Conservation (phyloP, 306 rosid genomes). For the Astragalus membranaceus region DNA sequence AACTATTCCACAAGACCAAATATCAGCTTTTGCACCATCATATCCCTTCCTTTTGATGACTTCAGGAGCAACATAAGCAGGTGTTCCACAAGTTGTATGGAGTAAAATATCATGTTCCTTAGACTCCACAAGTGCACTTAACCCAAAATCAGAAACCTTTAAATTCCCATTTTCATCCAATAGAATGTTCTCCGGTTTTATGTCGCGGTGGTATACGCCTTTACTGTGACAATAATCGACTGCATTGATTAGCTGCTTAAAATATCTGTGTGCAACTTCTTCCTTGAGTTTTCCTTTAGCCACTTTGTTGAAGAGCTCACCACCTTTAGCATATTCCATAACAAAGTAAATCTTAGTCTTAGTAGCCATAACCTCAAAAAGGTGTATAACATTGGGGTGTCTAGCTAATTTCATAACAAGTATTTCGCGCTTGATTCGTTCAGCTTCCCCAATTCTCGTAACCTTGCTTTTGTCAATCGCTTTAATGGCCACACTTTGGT, state of each 20-base stretch:
- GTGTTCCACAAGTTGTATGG: slow-evolving; percentile 90
- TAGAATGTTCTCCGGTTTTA: slow-evolving; percentile 84
- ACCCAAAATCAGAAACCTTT: slow-evolving; percentile 88
- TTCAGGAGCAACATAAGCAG: slow-evolving; percentile 95
- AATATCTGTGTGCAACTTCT: slow-evolving; percentile 60
- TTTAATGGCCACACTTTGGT: slow-evolving; percentile 80
- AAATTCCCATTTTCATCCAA: slow-evolving; percentile 72
- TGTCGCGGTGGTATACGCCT: slow-evolving; percentile 87
- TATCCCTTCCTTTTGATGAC: slow-evolving; percentile 74
- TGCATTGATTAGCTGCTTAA: slow-evolving; percentile 66
- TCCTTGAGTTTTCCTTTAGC: slow-evolving; percentile 74
- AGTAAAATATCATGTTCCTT: slow-evolving; percentile 57
- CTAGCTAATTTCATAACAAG: slow-evolving; percentile 67
- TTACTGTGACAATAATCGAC: slow-evolving; percentile 86
- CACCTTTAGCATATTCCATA: slow-evolving; percentile 84
- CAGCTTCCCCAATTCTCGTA: slow-evolving; percentile 44
- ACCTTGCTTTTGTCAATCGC: slow-evolving; percentile 68
- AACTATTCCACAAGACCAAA: slow-evolving; percentile 94
- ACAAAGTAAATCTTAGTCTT: slow-evolving; percentile 81
- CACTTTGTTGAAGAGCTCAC: slow-evolving; percentile 80
- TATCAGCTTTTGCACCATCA: slow-evolving; percentile 88
- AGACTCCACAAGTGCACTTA: slow-evolving; percentile 69
- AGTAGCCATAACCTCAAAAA: slow-evolving; percentile 87
- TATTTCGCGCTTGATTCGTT: slow-evolving; percentile 69
- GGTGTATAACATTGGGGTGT: slow-evolving; percentile 72